Percentiles rank a stretch among this genome's conserved stretches.
These are phyloP conservation scores for Aspergillus alliaceus DNA, from an alignment of 2,329 filamentous ascomycete genomes.

Conservation along the genomic window DNA sequence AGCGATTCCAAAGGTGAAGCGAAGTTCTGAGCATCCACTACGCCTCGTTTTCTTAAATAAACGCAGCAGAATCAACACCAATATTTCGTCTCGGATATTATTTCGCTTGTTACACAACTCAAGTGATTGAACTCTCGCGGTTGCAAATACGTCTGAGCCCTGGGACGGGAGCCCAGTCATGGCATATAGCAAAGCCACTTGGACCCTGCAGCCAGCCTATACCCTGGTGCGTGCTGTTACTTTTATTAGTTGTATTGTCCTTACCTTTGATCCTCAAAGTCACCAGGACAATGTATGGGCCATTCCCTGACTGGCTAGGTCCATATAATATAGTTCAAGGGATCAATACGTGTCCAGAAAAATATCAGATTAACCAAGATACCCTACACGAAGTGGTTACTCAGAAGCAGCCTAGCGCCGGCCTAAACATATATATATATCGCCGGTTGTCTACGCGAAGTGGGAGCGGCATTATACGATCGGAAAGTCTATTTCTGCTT, in stretches of 20 bases:
- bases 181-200: not conserved
- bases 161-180: not conserved
- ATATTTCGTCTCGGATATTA: not conserved
- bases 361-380: not conserved
- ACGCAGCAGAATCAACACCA: not conserved
- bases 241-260: not conserved
- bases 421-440: not conserved
- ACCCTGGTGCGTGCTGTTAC: not conserved
- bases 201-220: not conserved
- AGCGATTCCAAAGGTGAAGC: not conserved
- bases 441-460: not conserved
- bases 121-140: too few relatives aligned
- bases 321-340: not conserved
- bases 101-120: not conserved
- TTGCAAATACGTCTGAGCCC: not conserved
- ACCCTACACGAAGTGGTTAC: not conserved
- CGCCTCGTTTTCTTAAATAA: not conserved
- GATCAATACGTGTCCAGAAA: not conserved
- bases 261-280: not conserved
- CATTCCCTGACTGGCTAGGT: not conserved
- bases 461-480: not conserved
- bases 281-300: not conserved
- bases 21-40: not conserved
- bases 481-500: not conserved
- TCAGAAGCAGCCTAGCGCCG: not conserved